phyloP scores from a whole-genome alignment of 768 basidiomycete genomes.

The Boletus vinaceobasis region DNA sequence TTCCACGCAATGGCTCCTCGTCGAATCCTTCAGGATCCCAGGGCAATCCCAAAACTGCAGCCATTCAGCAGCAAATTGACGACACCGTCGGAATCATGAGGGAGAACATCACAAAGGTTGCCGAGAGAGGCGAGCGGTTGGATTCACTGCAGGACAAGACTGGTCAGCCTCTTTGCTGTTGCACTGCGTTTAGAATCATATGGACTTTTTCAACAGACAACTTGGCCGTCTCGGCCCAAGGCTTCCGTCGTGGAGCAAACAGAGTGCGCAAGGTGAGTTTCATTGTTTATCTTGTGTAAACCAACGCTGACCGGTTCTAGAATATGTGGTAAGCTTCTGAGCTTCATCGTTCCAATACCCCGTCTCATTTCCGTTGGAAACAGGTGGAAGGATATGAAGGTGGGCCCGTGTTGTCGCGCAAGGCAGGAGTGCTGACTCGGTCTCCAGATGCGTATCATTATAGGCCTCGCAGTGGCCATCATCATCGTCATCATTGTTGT shows the following conservation, averaged over 20 bases:
- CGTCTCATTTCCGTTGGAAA: slow-evolving; percentile 6
- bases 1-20: slow-evolving; percentile 77
- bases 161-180: slow-evolving; percentile 51
- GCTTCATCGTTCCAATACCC: background rate
- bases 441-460: slow-evolving; percentile 91
- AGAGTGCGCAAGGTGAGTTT: slow-evolving; percentile 84
- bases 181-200: background rate
- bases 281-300: background rate
- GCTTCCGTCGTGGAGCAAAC: slow-evolving; percentile 96
- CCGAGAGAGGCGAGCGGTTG: slow-evolving; percentile 90
- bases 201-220: slow-evolving; percentile 57
- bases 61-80: slow-evolving; percentile 96
- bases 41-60: slow-evolving; percentile 81
- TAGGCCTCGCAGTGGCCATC: slow-evolving; percentile 82
- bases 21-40: slow-evolving; percentile 47
- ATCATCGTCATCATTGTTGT: slow-evolving; percentile 96
- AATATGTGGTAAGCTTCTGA: slow-evolving; percentile 79
- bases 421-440: slow-evolving; percentile 7
- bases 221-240: slow-evolving; percentile 97
- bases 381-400: slow-evolving; percentile 99
- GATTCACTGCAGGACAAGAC: slow-evolving; percentile 98
- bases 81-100: slow-evolving; percentile 97
- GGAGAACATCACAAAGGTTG: slow-evolving; percentile 95
- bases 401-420: slow-evolving; percentile 28
- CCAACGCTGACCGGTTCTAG: slow-evolving; percentile 36